Percentiles rank a stretch among this genome's conserved stretches.
phyloP scores from a whole-genome alignment of 768 basidiomycete genomes.

The Leucosporidium yakuticum region DNA sequence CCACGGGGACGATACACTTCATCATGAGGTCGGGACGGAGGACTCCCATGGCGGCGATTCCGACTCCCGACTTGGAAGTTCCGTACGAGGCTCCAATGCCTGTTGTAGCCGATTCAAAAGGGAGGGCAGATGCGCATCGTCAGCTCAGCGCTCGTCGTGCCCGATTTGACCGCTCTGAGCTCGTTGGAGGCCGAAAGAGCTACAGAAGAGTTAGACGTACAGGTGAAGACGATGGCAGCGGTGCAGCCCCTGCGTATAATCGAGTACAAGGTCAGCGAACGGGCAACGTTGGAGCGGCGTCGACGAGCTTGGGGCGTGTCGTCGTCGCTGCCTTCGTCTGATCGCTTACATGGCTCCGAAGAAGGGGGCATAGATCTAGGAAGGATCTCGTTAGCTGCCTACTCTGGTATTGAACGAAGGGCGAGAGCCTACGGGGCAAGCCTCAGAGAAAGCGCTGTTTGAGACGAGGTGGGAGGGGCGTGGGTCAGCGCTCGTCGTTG shows the following conservation, averaged over 20 bases:
- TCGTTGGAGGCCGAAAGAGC: neutral
- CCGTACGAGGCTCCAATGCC: conserved; percentile 55
- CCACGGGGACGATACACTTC: conserved; percentile 93
- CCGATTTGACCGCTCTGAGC: neutral
- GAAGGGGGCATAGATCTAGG: conserved; percentile 84
- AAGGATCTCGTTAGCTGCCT: rapidly evolving
- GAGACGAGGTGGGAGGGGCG: neutral
- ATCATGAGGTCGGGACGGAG: conserved; percentile 93
- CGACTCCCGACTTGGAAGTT: conserved; percentile 92
- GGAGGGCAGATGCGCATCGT: too few species aligned
- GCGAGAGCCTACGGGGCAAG: conserved; percentile 28
- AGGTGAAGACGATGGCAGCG: conserved; percentile 94
- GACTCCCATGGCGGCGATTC: conserved; percentile 96
- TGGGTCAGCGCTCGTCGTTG: neutral
- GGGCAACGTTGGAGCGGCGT: neutral
- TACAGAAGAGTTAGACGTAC: conserved; percentile 51
- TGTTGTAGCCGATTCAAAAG: conserved; percentile 5
- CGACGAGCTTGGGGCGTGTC: neutral
- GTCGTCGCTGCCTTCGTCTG: neutral
- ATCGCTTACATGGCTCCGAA: conserved; percentile 71
- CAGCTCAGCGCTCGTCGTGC: neutral
- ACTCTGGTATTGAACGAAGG: too few species aligned
- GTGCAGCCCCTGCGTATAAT: conserved; percentile 73
- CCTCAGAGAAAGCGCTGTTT: conserved; percentile 31
- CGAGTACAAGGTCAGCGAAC: neutral